Evolutionary conservation across 768 basidiomycete genomes (phyloP), one percentile per base, ranked within the genome.

Genomic region (Trametes cingulata): DNA sequence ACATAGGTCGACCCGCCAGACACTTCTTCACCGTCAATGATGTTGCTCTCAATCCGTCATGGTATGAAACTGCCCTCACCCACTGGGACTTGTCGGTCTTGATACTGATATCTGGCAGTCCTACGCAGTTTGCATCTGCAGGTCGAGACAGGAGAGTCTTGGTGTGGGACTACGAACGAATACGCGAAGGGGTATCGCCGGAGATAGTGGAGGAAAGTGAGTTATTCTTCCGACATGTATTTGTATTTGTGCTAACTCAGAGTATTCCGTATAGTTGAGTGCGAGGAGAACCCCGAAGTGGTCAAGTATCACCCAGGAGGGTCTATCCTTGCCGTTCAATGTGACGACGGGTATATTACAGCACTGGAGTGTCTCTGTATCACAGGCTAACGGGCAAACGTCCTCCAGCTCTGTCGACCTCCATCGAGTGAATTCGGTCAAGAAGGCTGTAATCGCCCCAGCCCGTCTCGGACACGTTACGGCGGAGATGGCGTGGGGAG

Each of bases 1-100:
- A 33, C n/a, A 3, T 15, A 52, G 60, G 36, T 2, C 22, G 17
- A 6, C 33, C 25, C 2, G 24, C 17, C 17, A 84, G 82, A 62
- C 75, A 85, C 60, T 86, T 84, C 59, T 52, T 55, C 56, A 74
- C 81, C 0, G 78, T 88, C 0, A 78, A 80, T 49, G 83, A 86
- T 58, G 74, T 85, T 39, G 80, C 79, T 20, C 82, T 85, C 57
- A 79, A 83, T 65, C 82, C 84, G 1, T 65, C 57, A 58, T 75
- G 78, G 84, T 82, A 67, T 58, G 74, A 9, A 52, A 19, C 25
- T 40, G 3, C 46, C 29, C 29, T 33, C 29, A 33, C 47, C 12
- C 19, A 13, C 43, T 8, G 17, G 10, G 13, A 1, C 20, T 29
- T 20, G 12, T 4, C n/a, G 25, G 14, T 1, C 14, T 14, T n/a